Percentiles rank a stretch among this genome's conserved stretches.
Evolutionary conservation across 1,139 yeast species (phyloP).

Genomic region (Kodamaea alishanica): DNA sequence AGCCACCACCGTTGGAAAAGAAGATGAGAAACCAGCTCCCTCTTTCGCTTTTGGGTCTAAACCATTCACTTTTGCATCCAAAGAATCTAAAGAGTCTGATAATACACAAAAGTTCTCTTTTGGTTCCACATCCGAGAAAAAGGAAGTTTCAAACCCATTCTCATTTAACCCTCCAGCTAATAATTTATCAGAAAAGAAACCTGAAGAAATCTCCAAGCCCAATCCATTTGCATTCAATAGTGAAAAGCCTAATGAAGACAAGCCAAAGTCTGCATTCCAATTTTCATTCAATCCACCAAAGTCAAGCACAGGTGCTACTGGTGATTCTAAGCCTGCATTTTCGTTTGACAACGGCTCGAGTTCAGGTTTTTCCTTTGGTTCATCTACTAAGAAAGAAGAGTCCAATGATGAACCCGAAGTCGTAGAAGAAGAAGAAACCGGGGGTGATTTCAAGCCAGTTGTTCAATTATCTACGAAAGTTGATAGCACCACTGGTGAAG

Average conservation of each 20-base stretch:
- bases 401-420: slow-evolving; percentile 17
- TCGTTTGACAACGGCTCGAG: slow-evolving; percentile 11
- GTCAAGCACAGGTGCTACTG: slow-evolving; percentile 4
- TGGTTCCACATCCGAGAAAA: neutral
- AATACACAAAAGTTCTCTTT: neutral
- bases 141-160: neutral
- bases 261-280: slow-evolving; percentile 9
- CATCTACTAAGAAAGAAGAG: slow-evolving; percentile 5
- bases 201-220: slow-evolving; percentile 4
- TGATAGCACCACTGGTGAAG: slow-evolving; percentile 71
- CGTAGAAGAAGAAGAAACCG: slow-evolving; percentile 41
- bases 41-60: neutral
- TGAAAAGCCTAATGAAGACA: neutral
- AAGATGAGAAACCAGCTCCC: too few species aligned
- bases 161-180: neutral
- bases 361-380: slow-evolving; percentile 18
- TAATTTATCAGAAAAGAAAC: too few species aligned
- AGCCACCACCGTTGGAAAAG: slow-evolving; percentile 2
- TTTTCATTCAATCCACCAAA: slow-evolving; percentile 12
- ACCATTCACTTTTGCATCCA: slow-evolving; percentile 7
- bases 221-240: slow-evolving; percentile 15
- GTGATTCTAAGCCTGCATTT: slow-evolving; percentile 15
- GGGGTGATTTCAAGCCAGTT: slow-evolving; percentile 45
- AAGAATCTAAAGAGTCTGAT: neutral
- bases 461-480: slow-evolving; percentile 46